These are phyloP conservation scores for Dendryphion nanum DNA, from an alignment of 2,329 filamentous ascomycete species.

Conservation along the genomic window DNA sequence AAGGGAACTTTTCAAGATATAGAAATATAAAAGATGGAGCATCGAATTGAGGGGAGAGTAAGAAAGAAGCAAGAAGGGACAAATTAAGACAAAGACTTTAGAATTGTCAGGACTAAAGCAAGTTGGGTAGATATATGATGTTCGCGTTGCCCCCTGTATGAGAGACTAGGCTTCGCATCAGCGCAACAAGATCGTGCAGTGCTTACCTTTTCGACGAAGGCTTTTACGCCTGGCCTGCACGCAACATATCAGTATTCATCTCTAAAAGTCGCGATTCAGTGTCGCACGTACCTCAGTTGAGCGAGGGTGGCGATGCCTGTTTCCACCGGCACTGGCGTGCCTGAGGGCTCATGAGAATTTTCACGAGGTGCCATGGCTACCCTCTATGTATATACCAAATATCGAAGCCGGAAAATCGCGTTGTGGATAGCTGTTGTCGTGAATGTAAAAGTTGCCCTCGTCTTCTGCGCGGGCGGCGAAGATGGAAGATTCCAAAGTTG, in stretches of 20 bases:
- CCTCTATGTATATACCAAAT: constrained; percentile 8
- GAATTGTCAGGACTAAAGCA: no score
- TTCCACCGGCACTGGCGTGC: constrained; percentile 61
- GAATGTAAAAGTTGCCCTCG: constrained; percentile 22
- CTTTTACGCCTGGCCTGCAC: constrained; percentile 63
- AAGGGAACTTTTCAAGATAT: no score
- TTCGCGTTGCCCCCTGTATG: no score
- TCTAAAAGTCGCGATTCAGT: constrained; percentile 20
- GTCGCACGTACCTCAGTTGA: constrained; percentile 67
- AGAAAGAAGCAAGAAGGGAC: no score
- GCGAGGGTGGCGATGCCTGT: constrained; percentile 82
- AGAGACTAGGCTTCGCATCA: constrained; percentile 2
- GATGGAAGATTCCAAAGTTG: constrained; percentile 15
- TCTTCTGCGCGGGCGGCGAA: constrained; percentile 17
- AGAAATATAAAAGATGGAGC: no score
- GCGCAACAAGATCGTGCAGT: constrained; percentile 7
- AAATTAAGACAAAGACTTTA: no score
- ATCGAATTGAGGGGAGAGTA: no score
- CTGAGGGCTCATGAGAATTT: constrained; percentile 51
- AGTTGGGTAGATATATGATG: no score
- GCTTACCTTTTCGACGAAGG: constrained; percentile 67
- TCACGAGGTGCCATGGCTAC: constrained; percentile 56
- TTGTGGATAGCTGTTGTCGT: constrained; percentile 31
- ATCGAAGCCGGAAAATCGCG: constrained; percentile 19
- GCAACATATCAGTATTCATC: constrained; percentile 28